Conservation (phyloP, 352 stramenopile genomes). For the Globisporangium megalacanthum region DNA sequence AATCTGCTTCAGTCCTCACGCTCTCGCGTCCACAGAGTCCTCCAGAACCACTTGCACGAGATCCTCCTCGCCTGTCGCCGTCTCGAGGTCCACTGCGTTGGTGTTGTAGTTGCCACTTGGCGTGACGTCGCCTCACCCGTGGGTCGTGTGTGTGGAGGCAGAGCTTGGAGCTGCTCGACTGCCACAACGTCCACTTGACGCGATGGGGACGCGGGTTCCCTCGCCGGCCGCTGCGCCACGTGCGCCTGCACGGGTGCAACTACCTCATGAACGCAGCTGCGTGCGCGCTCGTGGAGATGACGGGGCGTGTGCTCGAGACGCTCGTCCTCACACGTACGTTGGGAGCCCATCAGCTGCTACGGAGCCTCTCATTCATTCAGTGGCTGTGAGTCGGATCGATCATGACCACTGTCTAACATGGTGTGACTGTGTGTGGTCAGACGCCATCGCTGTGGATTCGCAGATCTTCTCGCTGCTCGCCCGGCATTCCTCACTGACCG, state of each 20-base stretch:
- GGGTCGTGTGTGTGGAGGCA: slow-evolving; percentile 8
- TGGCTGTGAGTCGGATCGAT: no score
- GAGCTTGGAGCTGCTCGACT: slow-evolving; percentile 60
- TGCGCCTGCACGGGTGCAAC: slow-evolving; percentile 49
- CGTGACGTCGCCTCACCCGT: neutral
- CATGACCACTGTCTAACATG: no score
- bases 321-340: slow-evolving; percentile 38
- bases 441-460: slow-evolving; percentile 36
- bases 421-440: slow-evolving; percentile 14
- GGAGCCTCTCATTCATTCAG: no score
- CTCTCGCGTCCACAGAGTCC: slow-evolving; percentile 18
- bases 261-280: slow-evolving; percentile 38
- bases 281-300: slow-evolving; percentile 30
- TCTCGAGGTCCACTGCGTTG: slow-evolving; percentile 20
- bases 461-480: slow-evolving; percentile 33
- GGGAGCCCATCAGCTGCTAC: no score
- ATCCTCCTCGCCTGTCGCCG: slow-evolving; percentile 28
- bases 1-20: neutral
- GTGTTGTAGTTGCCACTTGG: neutral
- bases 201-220: slow-evolving; percentile 25
- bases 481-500: slow-evolving; percentile 26
- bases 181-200: slow-evolving; percentile 36
- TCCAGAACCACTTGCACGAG: slow-evolving; percentile 48
- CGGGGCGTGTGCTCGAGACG: slow-evolving; percentile 27
- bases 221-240: slow-evolving; percentile 21